Evolutionary conservation across 345 rosid genomes (phyloP), one percentile per base, ranked within the genome.

Genomic region (Melastoma malabathricum): DNA sequence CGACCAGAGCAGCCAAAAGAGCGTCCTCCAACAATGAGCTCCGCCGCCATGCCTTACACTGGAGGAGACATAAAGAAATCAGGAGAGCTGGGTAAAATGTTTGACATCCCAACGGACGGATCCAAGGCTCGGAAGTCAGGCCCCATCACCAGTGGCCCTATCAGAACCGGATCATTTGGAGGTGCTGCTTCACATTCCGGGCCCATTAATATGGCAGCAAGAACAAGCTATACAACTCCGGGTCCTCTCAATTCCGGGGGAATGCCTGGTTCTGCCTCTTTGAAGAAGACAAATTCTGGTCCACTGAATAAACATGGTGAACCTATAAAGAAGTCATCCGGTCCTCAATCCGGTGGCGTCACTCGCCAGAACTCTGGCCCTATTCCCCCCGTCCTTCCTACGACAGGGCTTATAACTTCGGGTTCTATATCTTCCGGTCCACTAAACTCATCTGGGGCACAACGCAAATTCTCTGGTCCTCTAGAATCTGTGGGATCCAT

Each of bases 351-450:
- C 43, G 96, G 89, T 59, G 95, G 89, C 57, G 84, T 68, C n/a
- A 84, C 98, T 13, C 84, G 97, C 43, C 97, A 92, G 62, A 79
- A 88, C 53, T 92, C 98, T 3, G 98, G 98, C 23, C 86, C 97
- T 48, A 72, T 92, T 54, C 86, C 92, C 54, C 88, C 87, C 58
- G 79, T 77, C 57, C 90, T 89, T 46, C 97, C 92, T 39, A 64
- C 96, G 0, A 89, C 97, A 59, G 97, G 96, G 55, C 89, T 89
- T 51, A 89, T 89, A 50, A 89, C 97, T 22, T 89, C 97, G 13
- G 96, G 97, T 56, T 94, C 96, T 31, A 83, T 86, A 43, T 77
- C 83, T 27, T 86, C 96, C 0, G 96, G 96, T 17, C 81, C 90
- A 19, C 63, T 89, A 29, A 92, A 77, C 71, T 71, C 97, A 38